A percentile compares a stretch with the other conserved stretches of the same genome.
Evolutionary conservation across 495 filamentous ascomycete species (phyloP).

Genomic region (Penicillium cinerascens): DNA sequence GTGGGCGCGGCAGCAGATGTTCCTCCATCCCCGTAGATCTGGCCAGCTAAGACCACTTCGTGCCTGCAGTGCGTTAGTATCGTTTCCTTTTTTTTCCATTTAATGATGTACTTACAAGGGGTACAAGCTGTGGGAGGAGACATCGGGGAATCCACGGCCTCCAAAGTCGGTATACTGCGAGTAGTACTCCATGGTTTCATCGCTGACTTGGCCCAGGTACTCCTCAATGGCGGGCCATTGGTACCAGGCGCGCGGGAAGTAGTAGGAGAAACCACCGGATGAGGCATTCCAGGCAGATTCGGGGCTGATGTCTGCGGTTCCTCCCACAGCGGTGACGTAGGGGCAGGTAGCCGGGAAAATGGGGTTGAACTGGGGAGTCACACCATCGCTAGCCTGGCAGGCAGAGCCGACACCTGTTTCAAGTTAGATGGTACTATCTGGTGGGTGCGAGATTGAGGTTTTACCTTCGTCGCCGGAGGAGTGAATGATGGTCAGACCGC

Average conservation of each 20-base stretch:
- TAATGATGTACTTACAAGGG: conserved; percentile 30
- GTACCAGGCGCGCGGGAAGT: conserved; percentile 57
- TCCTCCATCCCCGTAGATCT: conserved; percentile 35
- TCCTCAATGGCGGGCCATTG: conserved; percentile 51
- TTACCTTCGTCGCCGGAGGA: conserved; percentile 64
- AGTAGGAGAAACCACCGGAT: conserved; percentile 65
- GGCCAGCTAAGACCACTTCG: conserved; percentile 28
- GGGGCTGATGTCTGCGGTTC: conserved; percentile 49
- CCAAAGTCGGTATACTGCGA: conserved; percentile 48
- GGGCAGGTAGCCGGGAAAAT: conserved; percentile 64
- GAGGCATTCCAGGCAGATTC: conserved; percentile 48
- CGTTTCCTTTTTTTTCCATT: too few relatives aligned
- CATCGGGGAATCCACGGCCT: conserved; percentile 70
- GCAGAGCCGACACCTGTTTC: conserved; percentile 47
- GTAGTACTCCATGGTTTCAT: conserved; percentile 38
- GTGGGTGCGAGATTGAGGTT: too few relatives aligned
- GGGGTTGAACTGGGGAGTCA: conserved; percentile 56
- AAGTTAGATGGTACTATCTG: background rate
- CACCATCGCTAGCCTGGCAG: conserved; percentile 58
- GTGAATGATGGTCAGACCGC: conserved; percentile 63
- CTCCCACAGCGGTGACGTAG: conserved; percentile 64
- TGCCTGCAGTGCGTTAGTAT: conserved; percentile 13
- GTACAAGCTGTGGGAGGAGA: conserved; percentile 49
- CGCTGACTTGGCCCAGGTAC: conserved; percentile 46
- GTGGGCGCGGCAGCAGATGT: conserved; percentile 51